Evolutionary conservation across 1,284 basidiomycete species (phyloP).

Genomic region (Pulchroboletus neoregius): DNA sequence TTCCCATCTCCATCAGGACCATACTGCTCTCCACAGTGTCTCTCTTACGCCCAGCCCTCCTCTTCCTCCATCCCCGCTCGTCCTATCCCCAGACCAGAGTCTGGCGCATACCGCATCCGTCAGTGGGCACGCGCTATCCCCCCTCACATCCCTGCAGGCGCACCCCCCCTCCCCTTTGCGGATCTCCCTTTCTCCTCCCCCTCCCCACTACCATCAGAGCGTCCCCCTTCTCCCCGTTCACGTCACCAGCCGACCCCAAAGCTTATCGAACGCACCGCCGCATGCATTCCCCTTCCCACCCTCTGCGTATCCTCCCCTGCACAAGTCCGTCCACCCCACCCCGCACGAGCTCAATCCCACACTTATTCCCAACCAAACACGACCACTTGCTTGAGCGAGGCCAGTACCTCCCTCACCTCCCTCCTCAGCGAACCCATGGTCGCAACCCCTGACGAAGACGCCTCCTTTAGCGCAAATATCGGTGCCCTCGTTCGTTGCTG

Average conservation of each 20-base stretch:
- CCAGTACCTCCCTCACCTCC: conserved; percentile 33
- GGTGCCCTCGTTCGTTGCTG: conserved; percentile 32
- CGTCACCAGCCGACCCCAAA: conserved; percentile 29
- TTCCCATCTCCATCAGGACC: conserved; percentile 27
- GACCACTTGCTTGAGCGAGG: conserved; percentile 28
- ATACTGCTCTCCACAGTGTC: conserved; percentile 58
- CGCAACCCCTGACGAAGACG: conserved; percentile 31
- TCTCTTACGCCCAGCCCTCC: conserved; percentile 30
- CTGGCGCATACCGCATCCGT: conserved; percentile 20
- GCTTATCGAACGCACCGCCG: conserved; percentile 32
- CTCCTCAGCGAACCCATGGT: conserved; percentile 33
- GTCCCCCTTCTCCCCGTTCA: conserved; percentile 19
- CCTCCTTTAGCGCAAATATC: conserved; percentile 28
- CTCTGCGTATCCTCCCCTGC: conserved; percentile 25
- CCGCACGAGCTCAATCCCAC: conserved; percentile 19
- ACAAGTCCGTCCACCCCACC: conserved; percentile 22
- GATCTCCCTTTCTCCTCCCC: conserved; percentile 10
- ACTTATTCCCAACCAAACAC: conserved; percentile 20
- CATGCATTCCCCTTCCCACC: conserved; percentile 31
- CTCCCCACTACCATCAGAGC: conserved; percentile 5
- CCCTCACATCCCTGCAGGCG: conserved; percentile 30
- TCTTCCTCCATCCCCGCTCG: conserved; percentile 4
- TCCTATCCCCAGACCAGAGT: background rate
- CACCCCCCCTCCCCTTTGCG: conserved; percentile 27
- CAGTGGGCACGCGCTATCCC: conserved; percentile 32